phyloP scores from a whole-genome alignment of 2,329 filamentous ascomycete genomes.

The Celoporthe dispersa region DNA sequence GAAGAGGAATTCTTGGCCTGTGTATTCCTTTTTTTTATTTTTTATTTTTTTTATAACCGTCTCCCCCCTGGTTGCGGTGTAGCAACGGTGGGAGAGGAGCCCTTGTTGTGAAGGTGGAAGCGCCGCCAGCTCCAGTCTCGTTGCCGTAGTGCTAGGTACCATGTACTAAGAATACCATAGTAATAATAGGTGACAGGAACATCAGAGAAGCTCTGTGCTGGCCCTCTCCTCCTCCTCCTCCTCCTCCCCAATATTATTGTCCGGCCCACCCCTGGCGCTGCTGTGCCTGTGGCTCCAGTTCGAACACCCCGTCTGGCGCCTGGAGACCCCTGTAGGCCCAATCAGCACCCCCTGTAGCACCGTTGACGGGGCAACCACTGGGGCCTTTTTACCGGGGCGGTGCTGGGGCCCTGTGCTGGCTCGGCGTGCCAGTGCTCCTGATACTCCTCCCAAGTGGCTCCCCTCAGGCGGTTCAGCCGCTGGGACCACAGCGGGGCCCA shows the following conservation, averaged over 20 bases:
- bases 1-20: background rate
- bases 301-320: background rate
- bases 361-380: constrained; percentile 6
- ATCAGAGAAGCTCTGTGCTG: constrained; percentile 11
- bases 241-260: background rate
- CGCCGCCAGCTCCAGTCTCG: background rate
- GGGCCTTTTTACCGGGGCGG: background rate
- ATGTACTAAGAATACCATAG: background rate
- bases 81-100: background rate
- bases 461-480: constrained; percentile 5
- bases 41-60: background rate
- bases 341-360: background rate
- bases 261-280: constrained; percentile 5
- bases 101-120: background rate
- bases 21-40: background rate
- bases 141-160: background rate
- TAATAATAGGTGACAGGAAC: background rate
- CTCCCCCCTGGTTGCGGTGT: background rate
- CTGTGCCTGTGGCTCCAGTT: constrained; percentile 3
- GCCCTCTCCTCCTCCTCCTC: background rate
- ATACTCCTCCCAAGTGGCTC: background rate
- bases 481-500: constrained; percentile 2
- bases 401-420: background rate
- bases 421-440: background rate
- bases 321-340: background rate